Conservation (phyloP, 2,329 filamentous ascomycete species). For the Akanthomyces lecanii region DNA sequence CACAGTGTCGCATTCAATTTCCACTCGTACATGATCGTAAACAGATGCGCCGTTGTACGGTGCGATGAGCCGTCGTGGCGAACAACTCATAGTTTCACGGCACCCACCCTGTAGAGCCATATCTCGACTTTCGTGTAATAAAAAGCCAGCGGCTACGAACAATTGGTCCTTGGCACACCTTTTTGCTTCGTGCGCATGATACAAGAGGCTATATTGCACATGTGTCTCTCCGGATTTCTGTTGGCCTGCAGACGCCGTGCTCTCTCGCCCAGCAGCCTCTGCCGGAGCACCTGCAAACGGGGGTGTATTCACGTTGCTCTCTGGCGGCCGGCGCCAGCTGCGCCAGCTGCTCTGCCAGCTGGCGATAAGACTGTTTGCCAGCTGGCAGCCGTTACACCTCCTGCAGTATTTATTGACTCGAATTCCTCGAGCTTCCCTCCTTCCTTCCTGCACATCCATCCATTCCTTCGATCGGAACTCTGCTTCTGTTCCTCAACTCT, state of each 20-base stretch:
- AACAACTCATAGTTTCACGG: background rate
- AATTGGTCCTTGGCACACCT: background rate
- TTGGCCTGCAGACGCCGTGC: background rate
- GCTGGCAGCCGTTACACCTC: background rate
- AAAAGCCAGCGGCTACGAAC: background rate
- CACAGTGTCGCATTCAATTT: background rate
- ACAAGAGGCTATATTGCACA: background rate
- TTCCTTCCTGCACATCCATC: background rate
- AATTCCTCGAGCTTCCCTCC: background rate
- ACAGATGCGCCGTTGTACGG: background rate
- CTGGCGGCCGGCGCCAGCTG: background rate
- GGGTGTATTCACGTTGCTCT: background rate
- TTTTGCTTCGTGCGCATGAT: background rate
- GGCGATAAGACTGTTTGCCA: background rate
- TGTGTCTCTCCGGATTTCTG: background rate
- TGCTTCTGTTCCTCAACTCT: background rate
- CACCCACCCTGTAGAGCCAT: background rate
- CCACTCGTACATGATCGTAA: background rate
- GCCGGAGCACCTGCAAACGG: conserved; percentile 6
- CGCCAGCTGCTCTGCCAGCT: background rate
- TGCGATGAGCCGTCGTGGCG: background rate
- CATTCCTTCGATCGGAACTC: background rate
- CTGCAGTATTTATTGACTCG: conserved; percentile 4
- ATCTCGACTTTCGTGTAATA: conserved; percentile 1
- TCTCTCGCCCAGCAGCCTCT: background rate